A percentile compares a stretch with the other conserved stretches of the same genome.
Evolutionary conservation across 176 grass and related monocot genomes (phyloP).

Genomic region (Triticum timopheevii): DNA sequence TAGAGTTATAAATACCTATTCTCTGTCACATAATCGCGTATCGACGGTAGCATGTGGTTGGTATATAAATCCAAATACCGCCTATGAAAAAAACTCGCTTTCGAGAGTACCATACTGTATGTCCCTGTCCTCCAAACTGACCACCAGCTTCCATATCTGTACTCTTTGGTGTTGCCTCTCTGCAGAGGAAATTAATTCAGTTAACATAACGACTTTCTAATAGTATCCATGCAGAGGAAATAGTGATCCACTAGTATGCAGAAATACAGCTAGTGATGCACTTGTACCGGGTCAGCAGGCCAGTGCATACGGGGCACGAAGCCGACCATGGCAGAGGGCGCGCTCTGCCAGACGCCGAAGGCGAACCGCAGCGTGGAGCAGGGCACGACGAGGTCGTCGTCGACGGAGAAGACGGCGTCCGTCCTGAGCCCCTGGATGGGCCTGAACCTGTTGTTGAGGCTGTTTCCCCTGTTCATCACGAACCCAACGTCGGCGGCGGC

Average conservation of each 20-base stretch:
- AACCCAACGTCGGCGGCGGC: slow-evolving; percentile 23
- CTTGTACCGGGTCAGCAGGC: slow-evolving; percentile 39
- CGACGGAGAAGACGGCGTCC: slow-evolving; percentile 86
- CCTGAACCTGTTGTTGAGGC: slow-evolving; percentile 92
- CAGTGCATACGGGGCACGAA: slow-evolving; percentile 91
- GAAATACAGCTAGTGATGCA: neutral
- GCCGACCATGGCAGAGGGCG: slow-evolving; percentile 69
- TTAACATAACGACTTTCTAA: neutral
- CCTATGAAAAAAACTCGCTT: slow-evolving; percentile 77
- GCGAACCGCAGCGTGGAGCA: slow-evolving; percentile 78
- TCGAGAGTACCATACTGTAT: slow-evolving; percentile 96
- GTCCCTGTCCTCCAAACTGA: slow-evolving; percentile 97
- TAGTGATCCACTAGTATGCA: neutral
- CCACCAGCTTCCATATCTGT: slow-evolving; percentile 85
- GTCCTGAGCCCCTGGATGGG: slow-evolving; percentile 51
- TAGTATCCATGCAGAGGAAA: neutral
- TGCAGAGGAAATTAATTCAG: slow-evolving; percentile 20
- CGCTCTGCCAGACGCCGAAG: slow-evolving; percentile 67
- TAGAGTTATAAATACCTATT: slow-evolving; percentile 53
- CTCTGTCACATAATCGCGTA: slow-evolving; percentile 69
- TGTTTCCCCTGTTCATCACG: slow-evolving; percentile 56
- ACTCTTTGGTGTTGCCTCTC: slow-evolving; percentile 35
- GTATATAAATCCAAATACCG: slow-evolving; percentile 79
- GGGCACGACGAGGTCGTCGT: slow-evolving; percentile 84
- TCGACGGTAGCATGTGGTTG: slow-evolving; percentile 54